Evolutionary conservation across 176 grass and related monocot genomes (phyloP), one percentile per base, ranked within the genome.

Genomic region (Oryza punctata): DNA sequence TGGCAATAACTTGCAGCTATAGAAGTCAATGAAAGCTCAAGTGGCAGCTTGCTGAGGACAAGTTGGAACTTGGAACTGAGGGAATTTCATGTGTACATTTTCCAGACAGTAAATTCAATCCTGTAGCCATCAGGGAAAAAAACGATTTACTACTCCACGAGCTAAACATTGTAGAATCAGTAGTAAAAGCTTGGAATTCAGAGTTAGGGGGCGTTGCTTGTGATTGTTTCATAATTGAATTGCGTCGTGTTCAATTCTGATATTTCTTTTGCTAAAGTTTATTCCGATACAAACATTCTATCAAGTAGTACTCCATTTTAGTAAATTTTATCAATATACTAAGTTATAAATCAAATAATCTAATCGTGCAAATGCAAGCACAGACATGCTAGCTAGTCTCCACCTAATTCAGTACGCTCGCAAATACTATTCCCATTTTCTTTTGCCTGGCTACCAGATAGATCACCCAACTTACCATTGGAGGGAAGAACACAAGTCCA

Each of bases 401-500:
- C 52, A 57, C 18, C 61, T 46, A 50, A 68, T 72, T 16, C 40
- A 60, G n/a, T n/a, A 23, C 16, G 41, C 29, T 28, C 23, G 86
- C 65, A 27, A 70, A 40, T 50, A 18, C 6, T 33, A 69, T 59
- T 26, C 35, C 6, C 15, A 14, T 57, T 44, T 69, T 67, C 52
- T 68, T 28, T 5, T 21, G 75, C 60, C 30, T 13, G 70, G 13
- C 69, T 24, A 85, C 29, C 79, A 44, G 57, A 61, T 24, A n/a
- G 57, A 57, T 57, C 52, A 57, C 52, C 54, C 57, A 61, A 24
- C 24, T 71, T 41, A 63, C 45, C 67, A 27, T 16, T 2, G 26
- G 61, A 25, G 8, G 66, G 69, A 67, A 57, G 40, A 82, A 88
- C 83, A 94, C 38, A 57, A 26, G 72, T 70, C 79, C 80, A 74